A percentile compares a stretch with the other conserved stretches of the same genome.
Conservation (phyloP, 805 yeast species). For the Scheffersomyces amazonensis region DNA sequence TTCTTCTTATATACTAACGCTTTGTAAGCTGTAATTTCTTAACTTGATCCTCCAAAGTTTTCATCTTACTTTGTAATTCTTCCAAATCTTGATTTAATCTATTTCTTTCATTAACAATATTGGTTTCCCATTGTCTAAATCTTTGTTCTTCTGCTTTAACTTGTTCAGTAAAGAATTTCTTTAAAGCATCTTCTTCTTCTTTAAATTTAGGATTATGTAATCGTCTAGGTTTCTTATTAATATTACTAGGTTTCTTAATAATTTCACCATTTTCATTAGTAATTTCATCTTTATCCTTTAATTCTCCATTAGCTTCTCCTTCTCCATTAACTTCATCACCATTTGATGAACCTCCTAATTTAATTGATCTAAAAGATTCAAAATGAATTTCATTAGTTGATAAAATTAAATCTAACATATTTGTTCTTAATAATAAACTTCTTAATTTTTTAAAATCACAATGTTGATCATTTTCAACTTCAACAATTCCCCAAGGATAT, state of each 20-base stretch:
- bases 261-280: slow-evolving; percentile 29
- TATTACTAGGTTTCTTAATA: slow-evolving; percentile 20
- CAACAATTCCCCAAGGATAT: slow-evolving; percentile 90
- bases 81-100: slow-evolving; percentile 92
- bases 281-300: slow-evolving; percentile 26
- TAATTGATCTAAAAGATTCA: slow-evolving; percentile 71
- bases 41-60: slow-evolving; percentile 72
- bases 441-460: slow-evolving; percentile 84
- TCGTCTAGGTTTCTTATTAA: slow-evolving; percentile 50
- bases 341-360: slow-evolving; percentile 50
- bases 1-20: too few relatives aligned
- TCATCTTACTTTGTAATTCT: slow-evolving; percentile 76
- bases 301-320: slow-evolving; percentile 23
- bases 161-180: slow-evolving; percentile 94
- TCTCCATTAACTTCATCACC: slow-evolving; percentile 37
- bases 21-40: slow-evolving; percentile 48
- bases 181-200: slow-evolving; percentile 93
- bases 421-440: slow-evolving; percentile 73
- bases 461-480: slow-evolving; percentile 81
- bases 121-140: slow-evolving; percentile 98
- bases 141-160: slow-evolving; percentile 94
- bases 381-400: slow-evolving; percentile 81
- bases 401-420: slow-evolving; percentile 76
- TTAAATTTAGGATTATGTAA: slow-evolving; percentile 84
- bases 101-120: slow-evolving; percentile 91